Evolutionary conservation across 1,284 basidiomycete species (phyloP), one percentile per base, ranked within the genome.

Genomic region (Meira miltonrushii): DNA sequence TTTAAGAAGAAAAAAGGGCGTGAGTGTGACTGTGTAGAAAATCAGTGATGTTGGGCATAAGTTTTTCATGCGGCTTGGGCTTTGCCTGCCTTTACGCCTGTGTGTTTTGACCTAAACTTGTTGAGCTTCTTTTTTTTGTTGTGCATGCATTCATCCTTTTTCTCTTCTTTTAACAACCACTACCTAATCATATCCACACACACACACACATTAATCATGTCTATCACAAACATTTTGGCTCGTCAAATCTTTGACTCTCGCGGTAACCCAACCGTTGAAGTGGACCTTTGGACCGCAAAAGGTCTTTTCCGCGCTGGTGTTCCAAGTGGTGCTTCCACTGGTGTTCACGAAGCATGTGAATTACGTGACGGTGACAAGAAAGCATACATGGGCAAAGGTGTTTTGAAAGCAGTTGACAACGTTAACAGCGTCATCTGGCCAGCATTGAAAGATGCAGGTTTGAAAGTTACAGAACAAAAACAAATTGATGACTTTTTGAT

Each of bases 401-500:
- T 99, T 67, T 72, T 76, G 80, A 95, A 95, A 84, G 95, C 95
- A 64, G 90, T 99, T 64, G 81, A 86, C 60, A 96, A 98, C 81
- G 91, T 98, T 80, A 98, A 98, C 85, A 82, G 87, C 75, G 81
- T 85, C 78, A 93, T 99, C 79, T 93, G 87, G 59, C 90, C 92
- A 67, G 89, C 85, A 72, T 84, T 99, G 72, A 86, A 96, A 85
- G 84, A 91, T 80, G 84, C 91, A 59, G 87, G 85, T 65, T 83
- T 98, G 80, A 83, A 85, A 60, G 92, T 95, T 79, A 92, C 90
- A 69, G 82, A 88, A 68, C 95, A 99, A 82, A 93, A 92, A 83
- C 91, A 94, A 74, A 86, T 99, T 75, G 95, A 99, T 79, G 90
- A 96, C 81, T 89, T 98, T 83, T 85, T 99, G 79, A 94, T 97